phyloP scores from a whole-genome alignment of 192 early-diverging fungal genomes.

The Chytriomyces hyalinus region DNA sequence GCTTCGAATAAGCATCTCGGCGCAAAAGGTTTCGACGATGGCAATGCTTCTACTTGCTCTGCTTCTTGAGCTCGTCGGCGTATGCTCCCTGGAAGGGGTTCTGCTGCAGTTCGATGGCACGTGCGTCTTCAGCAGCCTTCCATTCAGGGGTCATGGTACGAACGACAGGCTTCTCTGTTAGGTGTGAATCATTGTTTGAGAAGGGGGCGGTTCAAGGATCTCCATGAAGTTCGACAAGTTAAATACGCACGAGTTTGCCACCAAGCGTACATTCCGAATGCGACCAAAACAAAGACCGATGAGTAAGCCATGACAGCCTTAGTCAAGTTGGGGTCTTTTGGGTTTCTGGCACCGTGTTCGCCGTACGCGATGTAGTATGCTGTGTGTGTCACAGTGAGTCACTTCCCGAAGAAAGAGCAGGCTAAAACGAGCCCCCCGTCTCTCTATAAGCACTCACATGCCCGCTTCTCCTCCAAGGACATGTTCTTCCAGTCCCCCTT shows the following conservation, averaged over 20 bases:
- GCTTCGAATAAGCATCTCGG: too few species aligned
- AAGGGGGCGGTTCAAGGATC: not conserved
- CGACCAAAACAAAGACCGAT: constrained; percentile 64
- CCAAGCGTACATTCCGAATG: constrained; percentile 54
- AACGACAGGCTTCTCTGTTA: constrained; percentile 43
- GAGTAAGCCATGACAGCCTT: constrained; percentile 61
- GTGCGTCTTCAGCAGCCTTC: constrained; percentile 47
- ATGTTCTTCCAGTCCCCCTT: constrained; percentile 96
- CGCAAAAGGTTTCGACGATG: too few species aligned
- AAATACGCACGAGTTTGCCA: constrained; percentile 40
- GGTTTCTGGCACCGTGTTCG: constrained; percentile 85
- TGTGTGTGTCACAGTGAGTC: constrained; percentile 23
- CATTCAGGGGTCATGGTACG: constrained; percentile 53
- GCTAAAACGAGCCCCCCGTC: not conserved
- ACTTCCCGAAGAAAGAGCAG: not conserved
- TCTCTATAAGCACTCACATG: constrained; percentile 61
- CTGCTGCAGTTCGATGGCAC: constrained; percentile 51
- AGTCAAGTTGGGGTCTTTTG: constrained; percentile 70
- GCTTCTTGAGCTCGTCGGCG: constrained; percentile 44
- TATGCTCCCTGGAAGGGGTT: constrained; percentile 58
- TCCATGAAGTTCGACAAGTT: not conserved
- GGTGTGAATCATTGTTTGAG: not conserved
- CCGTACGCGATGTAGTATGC: constrained; percentile 97
- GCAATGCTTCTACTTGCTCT: constrained; percentile 9
- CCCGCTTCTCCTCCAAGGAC: constrained; percentile 92